Evolutionary conservation across 805 yeast genomes (phyloP).

Genomic region (Schwanniomyces sp.): DNA sequence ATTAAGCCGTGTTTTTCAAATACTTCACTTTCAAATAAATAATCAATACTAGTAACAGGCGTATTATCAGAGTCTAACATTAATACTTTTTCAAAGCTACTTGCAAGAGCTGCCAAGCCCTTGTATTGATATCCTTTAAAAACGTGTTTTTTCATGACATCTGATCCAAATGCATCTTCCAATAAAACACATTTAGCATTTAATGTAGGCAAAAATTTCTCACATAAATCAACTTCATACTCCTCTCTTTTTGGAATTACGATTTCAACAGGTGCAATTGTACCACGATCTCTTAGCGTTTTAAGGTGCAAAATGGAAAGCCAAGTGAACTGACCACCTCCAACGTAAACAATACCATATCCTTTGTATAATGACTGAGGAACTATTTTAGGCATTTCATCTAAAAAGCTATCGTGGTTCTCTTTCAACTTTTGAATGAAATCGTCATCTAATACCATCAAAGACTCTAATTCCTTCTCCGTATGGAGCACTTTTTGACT

Average conservation of each 20-base stretch:
- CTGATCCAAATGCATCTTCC: slow-evolving; percentile 51
- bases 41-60: slow-evolving; percentile 27
- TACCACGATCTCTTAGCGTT: slow-evolving; percentile 36
- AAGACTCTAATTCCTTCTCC: not conserved
- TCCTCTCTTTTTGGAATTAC: slow-evolving; percentile 34
- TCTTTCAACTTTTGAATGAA: not conserved
- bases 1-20: slow-evolving; percentile 34
- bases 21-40: slow-evolving; percentile 25
- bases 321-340: slow-evolving; percentile 38
- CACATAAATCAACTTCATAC: slow-evolving; percentile 48
- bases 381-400: slow-evolving; percentile 21
- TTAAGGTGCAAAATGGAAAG: slow-evolving; percentile 30
- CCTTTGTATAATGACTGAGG: slow-evolving; percentile 19
- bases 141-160: slow-evolving; percentile 36
- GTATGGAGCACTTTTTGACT: not conserved
- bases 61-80: slow-evolving; percentile 37
- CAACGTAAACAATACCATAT: slow-evolving; percentile 33
- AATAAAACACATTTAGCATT: slow-evolving; percentile 66
- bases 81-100: slow-evolving; percentile 33
- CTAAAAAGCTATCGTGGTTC: slow-evolving; percentile 20
- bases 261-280: slow-evolving; percentile 38
- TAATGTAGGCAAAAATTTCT: slow-evolving; percentile 52
- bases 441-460: not conserved
- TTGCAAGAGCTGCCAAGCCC: slow-evolving; percentile 44
- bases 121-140: slow-evolving; percentile 70